Evolutionary conservation across 2,329 filamentous ascomycete genomes (phyloP).

Genomic region (Helotiales sp.): DNA sequence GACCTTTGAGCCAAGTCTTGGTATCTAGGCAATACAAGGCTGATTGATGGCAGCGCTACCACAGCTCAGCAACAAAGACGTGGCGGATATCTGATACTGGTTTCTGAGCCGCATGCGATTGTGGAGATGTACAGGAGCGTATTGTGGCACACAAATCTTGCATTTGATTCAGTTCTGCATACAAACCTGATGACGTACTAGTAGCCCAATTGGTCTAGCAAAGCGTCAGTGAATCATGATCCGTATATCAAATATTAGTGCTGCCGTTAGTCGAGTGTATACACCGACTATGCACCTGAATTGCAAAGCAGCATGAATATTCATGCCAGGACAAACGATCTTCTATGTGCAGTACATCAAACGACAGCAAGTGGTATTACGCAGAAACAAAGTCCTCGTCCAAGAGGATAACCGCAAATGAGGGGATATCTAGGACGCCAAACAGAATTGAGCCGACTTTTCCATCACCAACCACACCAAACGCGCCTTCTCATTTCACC

Average conservation of each 20-base stretch:
- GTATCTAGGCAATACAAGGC: not conserved
- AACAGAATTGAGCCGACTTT: not conserved
- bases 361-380: constrained; percentile 1
- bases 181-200: not conserved
- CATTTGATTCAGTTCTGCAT: too few relatives aligned
- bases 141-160: too few relatives aligned
- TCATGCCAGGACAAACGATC: too few relatives aligned
- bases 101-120: not conserved
- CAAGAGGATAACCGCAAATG: not conserved
- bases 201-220: too few relatives aligned
- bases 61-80: not conserved
- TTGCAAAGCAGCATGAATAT: too few relatives aligned
- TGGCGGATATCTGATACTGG: not conserved
- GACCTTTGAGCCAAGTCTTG: not conserved
- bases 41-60: not conserved
- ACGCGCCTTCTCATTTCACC: not conserved
- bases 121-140: too few relatives aligned
- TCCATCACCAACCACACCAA: not conserved
- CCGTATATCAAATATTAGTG: too few relatives aligned
- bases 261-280: too few relatives aligned
- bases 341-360: too few relatives aligned
- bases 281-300: too few relatives aligned
- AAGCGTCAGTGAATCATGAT: too few relatives aligned
- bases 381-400: not conserved
- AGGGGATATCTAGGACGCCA: constrained; percentile 3